Evolutionary conservation across 176 grass and related monocot species (phyloP).

Genomic region (Musa acuminata): DNA sequence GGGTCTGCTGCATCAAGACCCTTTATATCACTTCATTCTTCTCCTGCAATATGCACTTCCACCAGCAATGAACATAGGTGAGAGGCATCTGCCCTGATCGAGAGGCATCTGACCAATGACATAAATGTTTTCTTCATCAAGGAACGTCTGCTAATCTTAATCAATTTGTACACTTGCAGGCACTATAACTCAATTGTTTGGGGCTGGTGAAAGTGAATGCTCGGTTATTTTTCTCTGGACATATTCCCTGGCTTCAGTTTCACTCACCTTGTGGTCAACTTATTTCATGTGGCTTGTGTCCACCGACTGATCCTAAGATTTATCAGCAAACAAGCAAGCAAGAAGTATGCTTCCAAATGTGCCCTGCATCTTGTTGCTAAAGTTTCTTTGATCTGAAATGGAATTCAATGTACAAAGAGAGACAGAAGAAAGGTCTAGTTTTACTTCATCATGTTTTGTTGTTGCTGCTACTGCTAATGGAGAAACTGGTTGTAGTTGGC

Average conservation of each 20-base stretch:
- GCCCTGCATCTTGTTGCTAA: no score
- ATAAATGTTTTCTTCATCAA: not conserved
- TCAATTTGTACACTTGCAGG: slow-evolving; percentile 21
- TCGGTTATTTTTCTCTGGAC: slow-evolving; percentile 84
- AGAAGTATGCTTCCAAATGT: no score
- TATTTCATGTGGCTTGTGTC: slow-evolving; percentile 80
- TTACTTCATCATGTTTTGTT: no score
- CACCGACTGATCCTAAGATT: not conserved
- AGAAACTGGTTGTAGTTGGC: no score
- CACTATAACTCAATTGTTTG: slow-evolving; percentile 83
- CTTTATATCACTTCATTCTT: slow-evolving; percentile 83
- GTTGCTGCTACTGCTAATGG: no score
- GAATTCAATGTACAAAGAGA: no score
- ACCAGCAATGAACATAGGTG: slow-evolving; percentile 85
- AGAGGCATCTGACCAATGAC: not conserved
- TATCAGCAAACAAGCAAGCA: no score
- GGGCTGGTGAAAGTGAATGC: slow-evolving; percentile 61
- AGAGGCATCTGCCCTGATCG: not conserved
- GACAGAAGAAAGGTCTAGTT: no score
- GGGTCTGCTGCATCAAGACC: slow-evolving; percentile 53
- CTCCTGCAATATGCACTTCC: slow-evolving; percentile 76
- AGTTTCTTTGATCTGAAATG: no score
- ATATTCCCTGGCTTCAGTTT: slow-evolving; percentile 58
- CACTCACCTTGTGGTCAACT: slow-evolving; percentile 72
- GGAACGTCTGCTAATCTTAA: not conserved